These are phyloP conservation scores for Phytophthora pisi DNA, from an alignment of 352 stramenopile genomes.

Conservation along the genomic window DNA sequence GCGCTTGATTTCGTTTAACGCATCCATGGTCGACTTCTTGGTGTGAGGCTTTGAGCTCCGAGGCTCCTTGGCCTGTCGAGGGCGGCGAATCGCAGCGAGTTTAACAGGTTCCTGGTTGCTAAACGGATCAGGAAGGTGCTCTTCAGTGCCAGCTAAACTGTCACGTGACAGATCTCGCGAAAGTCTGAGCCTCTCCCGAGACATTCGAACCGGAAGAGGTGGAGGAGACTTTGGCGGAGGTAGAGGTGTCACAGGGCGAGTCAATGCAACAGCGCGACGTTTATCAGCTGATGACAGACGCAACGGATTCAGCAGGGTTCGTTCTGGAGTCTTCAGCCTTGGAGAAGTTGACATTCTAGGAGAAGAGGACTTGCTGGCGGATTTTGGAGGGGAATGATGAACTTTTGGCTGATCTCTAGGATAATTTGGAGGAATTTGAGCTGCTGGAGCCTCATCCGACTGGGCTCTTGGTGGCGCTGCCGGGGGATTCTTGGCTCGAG, in stretches of 20 bases:
- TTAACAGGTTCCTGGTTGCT: constrained; percentile 12
- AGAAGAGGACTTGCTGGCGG: not conserved
- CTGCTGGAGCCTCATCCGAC: not conserved
- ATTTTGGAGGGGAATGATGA: constrained; percentile 3
- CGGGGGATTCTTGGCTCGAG: constrained; percentile 9
- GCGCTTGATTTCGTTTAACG: constrained; percentile 71
- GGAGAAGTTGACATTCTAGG: constrained; percentile 19
- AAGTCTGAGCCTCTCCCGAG: not conserved
- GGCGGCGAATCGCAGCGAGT: constrained; percentile 6
- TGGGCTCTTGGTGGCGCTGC: constrained; percentile 1
- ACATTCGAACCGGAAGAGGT: constrained; percentile 6
- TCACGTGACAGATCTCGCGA: constrained; percentile 16
- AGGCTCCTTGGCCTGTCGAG: constrained; percentile 15
- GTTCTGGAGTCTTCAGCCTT: constrained; percentile 7
- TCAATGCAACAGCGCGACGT: constrained; percentile 13
- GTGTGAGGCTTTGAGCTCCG: constrained; percentile 30
- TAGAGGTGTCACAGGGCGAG: constrained; percentile 20
- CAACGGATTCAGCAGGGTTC: constrained; percentile 24
- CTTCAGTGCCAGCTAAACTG: constrained; percentile 12
- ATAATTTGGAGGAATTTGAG: not conserved
- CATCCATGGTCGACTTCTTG: constrained; percentile 58
- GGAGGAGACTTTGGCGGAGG: constrained; percentile 9
- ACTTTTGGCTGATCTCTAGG: not conserved
- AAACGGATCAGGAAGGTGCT: not conserved
- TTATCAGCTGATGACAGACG: constrained; percentile 30